Conservation (phyloP, 139 green algal species). For the Chlorella sp. region DNA sequence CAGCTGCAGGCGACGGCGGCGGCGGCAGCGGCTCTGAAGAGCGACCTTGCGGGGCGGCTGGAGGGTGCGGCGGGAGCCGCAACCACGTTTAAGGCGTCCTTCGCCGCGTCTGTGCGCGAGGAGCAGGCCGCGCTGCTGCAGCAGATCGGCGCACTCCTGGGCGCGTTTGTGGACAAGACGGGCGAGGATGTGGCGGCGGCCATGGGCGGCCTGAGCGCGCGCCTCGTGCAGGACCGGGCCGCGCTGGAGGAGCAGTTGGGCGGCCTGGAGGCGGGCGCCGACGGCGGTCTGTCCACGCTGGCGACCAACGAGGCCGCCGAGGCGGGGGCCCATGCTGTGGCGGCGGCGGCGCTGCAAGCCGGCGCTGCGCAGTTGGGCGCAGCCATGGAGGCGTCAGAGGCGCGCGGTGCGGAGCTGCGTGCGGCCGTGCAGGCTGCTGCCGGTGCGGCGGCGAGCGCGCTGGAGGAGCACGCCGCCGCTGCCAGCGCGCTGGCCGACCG, state of each 20-base stretch:
- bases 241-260: conserved; percentile 6
- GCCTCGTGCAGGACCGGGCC: conserved; percentile 3
- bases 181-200: conserved; percentile 26
- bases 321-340: neutral
- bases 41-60: conserved; percentile 10
- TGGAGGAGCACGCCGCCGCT: conserved; percentile 19
- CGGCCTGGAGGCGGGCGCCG: conserved; percentile 1
- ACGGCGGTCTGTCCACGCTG: conserved; percentile 1
- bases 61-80: neutral
- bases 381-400: neutral
- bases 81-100: conserved; percentile 16
- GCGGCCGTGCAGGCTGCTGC: neutral
- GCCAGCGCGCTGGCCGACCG: neutral
- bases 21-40: conserved; percentile 1
- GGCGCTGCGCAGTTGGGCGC: conserved; percentile 1
- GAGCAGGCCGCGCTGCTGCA: conserved; percentile 43
- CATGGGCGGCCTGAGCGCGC: neutral
- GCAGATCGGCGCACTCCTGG: conserved; percentile 48
- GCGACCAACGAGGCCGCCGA: neutral
- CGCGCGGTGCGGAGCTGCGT: neutral
- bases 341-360: conserved; percentile 11
- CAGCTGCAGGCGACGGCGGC: conserved; percentile 6
- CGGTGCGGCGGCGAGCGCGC: neutral
- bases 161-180: conserved; percentile 35
- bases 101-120: conserved; percentile 26